Base-by-base conservation (phyloP, 2,329 filamentous ascomycete species). In the Fusarium ambrosium region DNA sequence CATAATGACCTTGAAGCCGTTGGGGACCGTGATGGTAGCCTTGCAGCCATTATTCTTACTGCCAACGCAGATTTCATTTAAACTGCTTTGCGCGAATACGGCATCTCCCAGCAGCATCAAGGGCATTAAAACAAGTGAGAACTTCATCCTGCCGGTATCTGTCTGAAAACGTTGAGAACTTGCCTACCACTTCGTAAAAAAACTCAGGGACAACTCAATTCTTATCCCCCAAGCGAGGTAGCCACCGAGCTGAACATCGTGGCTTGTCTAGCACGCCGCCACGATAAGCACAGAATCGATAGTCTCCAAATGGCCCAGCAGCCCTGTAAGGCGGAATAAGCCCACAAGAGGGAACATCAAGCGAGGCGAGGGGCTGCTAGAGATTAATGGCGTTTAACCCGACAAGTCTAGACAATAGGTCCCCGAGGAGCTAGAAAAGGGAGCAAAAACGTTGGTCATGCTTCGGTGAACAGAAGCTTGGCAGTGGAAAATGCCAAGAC, bases 171-270 rank as follows among this genome's bases (percentile, higher is more conserved):
- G 24, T 29, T n/a, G 48, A 53, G 22, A 53, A 29, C 16, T 53
- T 53, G 16, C 24, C 16, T 53, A 29, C 48, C 48, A 29, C 18
- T 29, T 29, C 8, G 6, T 16, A 29, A n/a, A 29, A 53, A 29
- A n/a, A 29, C 16, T n/a, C 24, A 27, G 16, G 48, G 48, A 53
- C 48, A 53, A 29, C 48, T 53, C 16, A 29, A 24, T 5, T 53
- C 48, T 53, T 53, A 53, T 53, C 24, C 48, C 45, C 24, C 48
- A 53, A 29, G 48, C 48, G 48, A 53, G 48, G 48, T 53, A 53
- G 24, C 48, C 48, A 53, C 24, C 48, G 24, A 53, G 48, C 24
- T 53, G 48, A 53, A 53, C 48, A 53, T 53, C 24, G 48, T 53
- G 48, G 48, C 48, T 16, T 16, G 9, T 13, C 16, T 53, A 53